Evolutionary conservation across 345 rosid genomes (phyloP).

Genomic region (Linum lewisii): DNA sequence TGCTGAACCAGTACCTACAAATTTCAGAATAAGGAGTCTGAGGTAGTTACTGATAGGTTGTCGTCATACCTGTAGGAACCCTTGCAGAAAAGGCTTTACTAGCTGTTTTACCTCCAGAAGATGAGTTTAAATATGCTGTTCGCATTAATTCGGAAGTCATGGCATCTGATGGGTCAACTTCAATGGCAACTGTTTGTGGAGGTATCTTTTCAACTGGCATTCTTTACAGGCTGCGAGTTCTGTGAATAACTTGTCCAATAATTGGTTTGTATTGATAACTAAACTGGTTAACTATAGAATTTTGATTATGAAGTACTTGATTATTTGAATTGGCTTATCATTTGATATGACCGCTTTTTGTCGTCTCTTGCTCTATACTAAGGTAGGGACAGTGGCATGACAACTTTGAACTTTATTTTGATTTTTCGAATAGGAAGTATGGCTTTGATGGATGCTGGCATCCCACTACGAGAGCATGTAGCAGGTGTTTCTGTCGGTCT

Average conservation of each 20-base stretch:
- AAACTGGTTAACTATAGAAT: neutral
- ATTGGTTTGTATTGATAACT: neutral
- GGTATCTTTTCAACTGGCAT: slow-evolving; percentile 34
- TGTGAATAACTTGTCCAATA: neutral
- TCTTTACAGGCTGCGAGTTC: neutral
- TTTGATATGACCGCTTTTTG: neutral
- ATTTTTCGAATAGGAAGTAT: slow-evolving; percentile 58
- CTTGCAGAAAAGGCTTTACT: slow-evolving; percentile 95
- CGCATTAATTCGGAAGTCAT: slow-evolving; percentile 92
- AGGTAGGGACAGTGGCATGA: slow-evolving; percentile 1
- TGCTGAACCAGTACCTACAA: neutral
- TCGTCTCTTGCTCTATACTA: neutral
- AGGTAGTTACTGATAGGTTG: slow-evolving; percentile 8
- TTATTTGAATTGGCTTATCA: neutral
- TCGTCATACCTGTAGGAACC: slow-evolving; percentile 46
- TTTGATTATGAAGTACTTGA: neutral
- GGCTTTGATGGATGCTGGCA: slow-evolving; percentile 98
- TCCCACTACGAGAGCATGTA: slow-evolving; percentile 75
- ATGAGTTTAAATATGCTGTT: slow-evolving; percentile 63
- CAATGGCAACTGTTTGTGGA: slow-evolving; percentile 98
- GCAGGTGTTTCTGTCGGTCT: slow-evolving; percentile 99
- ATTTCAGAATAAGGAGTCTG: neutral
- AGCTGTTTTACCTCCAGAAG: slow-evolving; percentile 84
- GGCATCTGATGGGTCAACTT: slow-evolving; percentile 99
- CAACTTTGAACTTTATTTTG: slow-evolving; percentile 7